A percentile compares a stretch with the other conserved stretches of the same genome.
These are phyloP conservation scores for Cicer chorassanicum DNA, from an alignment of 306 rosid species.

Conservation along the genomic window DNA sequence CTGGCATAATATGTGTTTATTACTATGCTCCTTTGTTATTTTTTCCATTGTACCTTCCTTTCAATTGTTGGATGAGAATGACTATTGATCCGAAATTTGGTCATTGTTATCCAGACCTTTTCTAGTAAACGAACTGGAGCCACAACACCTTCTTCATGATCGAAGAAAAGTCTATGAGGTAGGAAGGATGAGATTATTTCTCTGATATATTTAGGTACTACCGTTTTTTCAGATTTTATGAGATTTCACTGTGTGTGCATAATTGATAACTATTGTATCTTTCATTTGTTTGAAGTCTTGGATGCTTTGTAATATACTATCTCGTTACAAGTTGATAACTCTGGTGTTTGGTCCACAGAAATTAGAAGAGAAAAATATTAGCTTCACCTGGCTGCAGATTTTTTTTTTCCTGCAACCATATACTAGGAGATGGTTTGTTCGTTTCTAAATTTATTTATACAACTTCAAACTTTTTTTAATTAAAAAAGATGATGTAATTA, in stretches of 20 bases:
- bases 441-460: background rate
- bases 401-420: slow-evolving; percentile 18
- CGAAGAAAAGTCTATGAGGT: slow-evolving; percentile 96
- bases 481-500: background rate
- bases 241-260: slow-evolving; percentile 20
- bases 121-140: slow-evolving; percentile 89
- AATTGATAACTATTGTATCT: slow-evolving; percentile 7
- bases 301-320: slow-evolving; percentile 32
- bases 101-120: slow-evolving; percentile 74
- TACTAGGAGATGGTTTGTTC: slow-evolving; percentile 4
- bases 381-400: slow-evolving; percentile 35
- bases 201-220: slow-evolving; percentile 11
- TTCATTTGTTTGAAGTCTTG: slow-evolving; percentile 39
- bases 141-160: slow-evolving; percentile 95
- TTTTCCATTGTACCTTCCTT: slow-evolving; percentile 17
- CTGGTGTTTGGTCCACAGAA: slow-evolving; percentile 11
- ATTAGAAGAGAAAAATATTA: slow-evolving; percentile 35
- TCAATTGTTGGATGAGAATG: slow-evolving; percentile 38
- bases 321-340: slow-evolving; percentile 26
- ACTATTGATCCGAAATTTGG: slow-evolving; percentile 41
- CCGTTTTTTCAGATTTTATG: slow-evolving; percentile 34
- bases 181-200: slow-evolving; percentile 37
- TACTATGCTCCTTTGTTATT: background rate
- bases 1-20: background rate
- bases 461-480: background rate